Conservation (phyloP, 2,329 filamentous ascomycete species). For the Talaromyces sp. region DNA sequence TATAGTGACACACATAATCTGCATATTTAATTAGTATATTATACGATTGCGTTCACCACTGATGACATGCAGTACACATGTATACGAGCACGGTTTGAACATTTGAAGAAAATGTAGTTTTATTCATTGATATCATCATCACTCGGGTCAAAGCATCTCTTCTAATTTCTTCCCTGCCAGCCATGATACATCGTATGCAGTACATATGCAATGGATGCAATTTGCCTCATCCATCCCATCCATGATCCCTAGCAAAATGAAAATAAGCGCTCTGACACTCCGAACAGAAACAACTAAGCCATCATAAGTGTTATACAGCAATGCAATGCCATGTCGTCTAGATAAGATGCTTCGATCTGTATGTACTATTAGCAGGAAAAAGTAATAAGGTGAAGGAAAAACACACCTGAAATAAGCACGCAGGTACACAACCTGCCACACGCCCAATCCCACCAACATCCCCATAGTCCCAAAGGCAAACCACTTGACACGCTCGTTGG, state of each 20-base stretch:
- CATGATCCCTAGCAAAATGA: neutral
- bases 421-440: constrained; percentile 96
- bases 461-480: constrained; percentile 93
- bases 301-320: neutral
- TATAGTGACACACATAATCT: neutral
- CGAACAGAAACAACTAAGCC: neutral
- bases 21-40: neutral
- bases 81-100: too few relatives aligned
- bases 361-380: neutral
- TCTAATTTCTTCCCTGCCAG: neutral
- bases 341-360: constrained; percentile 64
- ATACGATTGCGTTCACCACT: neutral
- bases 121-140: neutral
- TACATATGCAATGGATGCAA: neutral
- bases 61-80: too few relatives aligned
- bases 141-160: neutral
- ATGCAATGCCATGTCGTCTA: constrained; percentile 22
- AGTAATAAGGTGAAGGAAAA: neutral
- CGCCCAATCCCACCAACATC: constrained; percentile 80
- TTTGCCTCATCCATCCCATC: neutral
- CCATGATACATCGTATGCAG: neutral
- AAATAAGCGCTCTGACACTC: neutral
- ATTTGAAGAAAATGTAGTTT: neutral
- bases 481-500: constrained; percentile 97
- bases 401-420: constrained; percentile 83